Percentiles rank a stretch among this genome's conserved stretches.
These are phyloP conservation scores for Vinca minor DNA, from an alignment of 257 asterid genomes.

Conservation along the genomic window DNA sequence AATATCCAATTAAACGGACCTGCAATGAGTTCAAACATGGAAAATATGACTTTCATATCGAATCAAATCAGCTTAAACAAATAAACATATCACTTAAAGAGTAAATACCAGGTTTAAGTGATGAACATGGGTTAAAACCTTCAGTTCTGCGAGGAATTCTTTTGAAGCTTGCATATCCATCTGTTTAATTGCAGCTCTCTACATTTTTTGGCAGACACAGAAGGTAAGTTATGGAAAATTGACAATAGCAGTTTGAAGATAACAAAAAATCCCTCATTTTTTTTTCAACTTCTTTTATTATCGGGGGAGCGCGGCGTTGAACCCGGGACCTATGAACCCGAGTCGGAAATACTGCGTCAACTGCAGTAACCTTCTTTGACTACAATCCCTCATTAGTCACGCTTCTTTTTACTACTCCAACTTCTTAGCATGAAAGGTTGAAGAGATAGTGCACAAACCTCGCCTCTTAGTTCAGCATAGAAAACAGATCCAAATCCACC, in stretches of 20 bases:
- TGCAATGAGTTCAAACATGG: constrained; percentile 16
- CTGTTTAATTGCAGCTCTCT: constrained; percentile 79
- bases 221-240: constrained; percentile 1
- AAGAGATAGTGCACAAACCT: constrained; percentile 40
- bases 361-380: too few species aligned
- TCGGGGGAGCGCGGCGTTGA: too few species aligned
- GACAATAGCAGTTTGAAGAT: constrained; percentile 6
- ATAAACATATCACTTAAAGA: neutral
- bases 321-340: too few species aligned
- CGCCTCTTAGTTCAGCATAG: constrained; percentile 70
- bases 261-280: too few species aligned
- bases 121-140: constrained; percentile 75
- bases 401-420: neutral
- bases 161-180: constrained; percentile 93
- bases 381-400: neutral
- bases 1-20: constrained; percentile 83
- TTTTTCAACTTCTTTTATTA: too few species aligned
- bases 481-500: constrained; percentile 83
- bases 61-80: neutral
- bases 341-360: too few species aligned
- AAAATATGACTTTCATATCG: neutral
- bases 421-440: neutral
- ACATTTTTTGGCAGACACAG: constrained; percentile 14
- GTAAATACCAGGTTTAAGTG: constrained; percentile 75
- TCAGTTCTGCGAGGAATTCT: constrained; percentile 74